These are phyloP conservation scores for Chimonanthus salicifolius DNA, from an alignment of 164 flowering plant genomes.

Conservation along the genomic window DNA sequence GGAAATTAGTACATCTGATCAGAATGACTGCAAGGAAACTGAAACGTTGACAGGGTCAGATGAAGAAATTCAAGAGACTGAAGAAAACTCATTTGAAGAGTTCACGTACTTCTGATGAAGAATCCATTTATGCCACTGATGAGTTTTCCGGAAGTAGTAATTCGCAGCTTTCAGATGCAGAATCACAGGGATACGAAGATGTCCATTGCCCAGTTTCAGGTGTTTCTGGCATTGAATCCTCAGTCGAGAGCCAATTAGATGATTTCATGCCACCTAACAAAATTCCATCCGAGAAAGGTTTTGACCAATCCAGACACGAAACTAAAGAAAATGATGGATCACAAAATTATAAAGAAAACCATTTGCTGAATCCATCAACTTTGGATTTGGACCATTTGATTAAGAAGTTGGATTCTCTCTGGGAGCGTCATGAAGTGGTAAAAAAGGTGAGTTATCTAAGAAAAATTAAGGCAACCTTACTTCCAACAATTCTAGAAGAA, in stretches of 20 bases:
- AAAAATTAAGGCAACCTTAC: slow-evolving; percentile 69
- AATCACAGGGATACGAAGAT: slow-evolving; percentile 9
- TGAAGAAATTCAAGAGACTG: slow-evolving; percentile 12
- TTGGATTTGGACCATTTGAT: slow-evolving; percentile 39
- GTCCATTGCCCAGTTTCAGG: slow-evolving; percentile 11
- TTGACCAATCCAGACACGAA: not conserved
- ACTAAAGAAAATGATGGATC: not conserved
- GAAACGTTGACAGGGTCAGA: not conserved
- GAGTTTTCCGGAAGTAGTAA: not conserved
- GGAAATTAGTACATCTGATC: not conserved
- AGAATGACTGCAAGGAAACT: slow-evolving; percentile 3
- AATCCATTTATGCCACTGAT: slow-evolving; percentile 13
- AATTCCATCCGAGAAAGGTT: slow-evolving; percentile 23
- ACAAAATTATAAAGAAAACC: not conserved
- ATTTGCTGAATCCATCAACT: slow-evolving; percentile 14
- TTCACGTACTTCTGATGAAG: not conserved
- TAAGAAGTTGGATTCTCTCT: slow-evolving; percentile 41
- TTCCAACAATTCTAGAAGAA: slow-evolving; percentile 90
- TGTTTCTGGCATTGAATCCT: not conserved
- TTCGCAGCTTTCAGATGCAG: not conserved
- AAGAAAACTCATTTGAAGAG: slow-evolving; percentile 8
- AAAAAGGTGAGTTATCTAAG: slow-evolving; percentile 75
- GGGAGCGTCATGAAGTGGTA: slow-evolving; percentile 94
- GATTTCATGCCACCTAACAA: slow-evolving; percentile 2
- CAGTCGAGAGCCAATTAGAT: not conserved